These are phyloP conservation scores for Penicillium angulare DNA, from an alignment of 495 filamentous ascomycete species.

Conservation along the genomic window DNA sequence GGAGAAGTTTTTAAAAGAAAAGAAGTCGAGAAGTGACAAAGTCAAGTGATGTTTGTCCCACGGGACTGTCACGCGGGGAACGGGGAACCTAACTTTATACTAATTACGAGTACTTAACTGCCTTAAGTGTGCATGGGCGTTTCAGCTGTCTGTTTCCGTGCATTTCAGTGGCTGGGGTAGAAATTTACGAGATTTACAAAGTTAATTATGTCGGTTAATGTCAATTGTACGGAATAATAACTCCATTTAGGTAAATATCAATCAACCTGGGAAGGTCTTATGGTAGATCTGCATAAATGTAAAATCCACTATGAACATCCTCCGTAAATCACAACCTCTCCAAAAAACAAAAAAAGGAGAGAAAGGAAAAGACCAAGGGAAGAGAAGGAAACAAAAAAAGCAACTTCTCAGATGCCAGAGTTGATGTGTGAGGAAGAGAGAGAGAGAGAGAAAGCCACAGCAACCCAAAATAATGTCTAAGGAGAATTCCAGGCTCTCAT, in stretches of 20 bases:
- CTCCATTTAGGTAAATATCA: not conserved
- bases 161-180: too few relatives aligned
- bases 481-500: constrained; percentile 8
- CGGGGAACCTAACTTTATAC: constrained; percentile 7
- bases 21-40: not conserved
- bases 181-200: not conserved
- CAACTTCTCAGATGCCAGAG: too few relatives aligned
- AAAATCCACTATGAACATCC: not conserved
- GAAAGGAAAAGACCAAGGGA: not conserved
- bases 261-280: not conserved
- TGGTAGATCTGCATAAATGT: not conserved
- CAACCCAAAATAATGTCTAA: not conserved
- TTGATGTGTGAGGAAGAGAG: too few relatives aligned
- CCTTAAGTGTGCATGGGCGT: too few relatives aligned
- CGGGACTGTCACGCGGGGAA: constrained; percentile 19
- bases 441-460: not conserved
- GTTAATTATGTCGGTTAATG: not conserved
- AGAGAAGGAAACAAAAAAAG: not conserved
- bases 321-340: not conserved
- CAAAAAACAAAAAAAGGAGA: not conserved
- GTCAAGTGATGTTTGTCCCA: constrained; percentile 19
- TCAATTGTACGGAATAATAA: not conserved
- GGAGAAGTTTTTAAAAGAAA: not conserved
- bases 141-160: too few relatives aligned
- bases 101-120: not conserved